A percentile compares a stretch with the other conserved stretches of the same genome.
These are phyloP conservation scores for Aspergillus panamensis DNA, from an alignment of 495 filamentous ascomycete genomes.

Conservation along the genomic window DNA sequence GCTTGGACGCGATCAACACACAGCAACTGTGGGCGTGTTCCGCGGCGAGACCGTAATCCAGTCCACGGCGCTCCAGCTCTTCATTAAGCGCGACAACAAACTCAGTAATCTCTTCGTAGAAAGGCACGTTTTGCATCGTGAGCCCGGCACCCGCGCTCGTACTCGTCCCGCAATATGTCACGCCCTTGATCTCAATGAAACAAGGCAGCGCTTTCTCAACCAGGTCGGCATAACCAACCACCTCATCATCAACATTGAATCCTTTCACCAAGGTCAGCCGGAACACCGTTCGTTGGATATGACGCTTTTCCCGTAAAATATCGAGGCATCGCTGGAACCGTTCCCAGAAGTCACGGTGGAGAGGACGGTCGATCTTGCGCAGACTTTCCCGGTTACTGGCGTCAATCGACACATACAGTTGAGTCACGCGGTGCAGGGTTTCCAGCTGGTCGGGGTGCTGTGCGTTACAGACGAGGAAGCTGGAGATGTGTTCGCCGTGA, in stretches of 20 bases:
- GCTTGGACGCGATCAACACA: constrained; percentile 71
- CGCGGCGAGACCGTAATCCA: constrained; percentile 85
- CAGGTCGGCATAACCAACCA: constrained; percentile 82
- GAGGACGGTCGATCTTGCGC: constrained; percentile 80
- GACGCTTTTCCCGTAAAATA: constrained; percentile 76
- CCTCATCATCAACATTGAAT: constrained; percentile 94
- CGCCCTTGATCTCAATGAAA: constrained; percentile 93
- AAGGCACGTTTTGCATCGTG: constrained; percentile 94
- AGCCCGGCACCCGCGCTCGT: constrained; percentile 75
- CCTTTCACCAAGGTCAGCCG: constrained; percentile 92
- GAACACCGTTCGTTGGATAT: constrained; percentile 87
- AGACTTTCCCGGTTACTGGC: constrained; percentile 87
- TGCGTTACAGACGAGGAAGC: constrained; percentile 96
- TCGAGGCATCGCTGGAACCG: constrained; percentile 87
- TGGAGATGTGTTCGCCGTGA: constrained; percentile 82
- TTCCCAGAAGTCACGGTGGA: constrained; percentile 97
- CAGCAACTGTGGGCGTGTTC: constrained; percentile 96
- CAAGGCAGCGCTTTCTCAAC: constrained; percentile 79
- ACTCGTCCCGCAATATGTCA: constrained; percentile 92
- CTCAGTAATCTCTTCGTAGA: constrained; percentile 78
- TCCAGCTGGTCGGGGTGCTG: constrained; percentile 92
- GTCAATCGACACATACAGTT: constrained; percentile 94
- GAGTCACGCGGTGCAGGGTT: constrained; percentile 75
- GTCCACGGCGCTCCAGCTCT: constrained; percentile 61
- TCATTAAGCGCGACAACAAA: constrained; percentile 73